Percentiles rank a stretch among this genome's conserved stretches.
Conservation (phyloP, 306 rosid species). For the Citrullus mucosospermus region DNA sequence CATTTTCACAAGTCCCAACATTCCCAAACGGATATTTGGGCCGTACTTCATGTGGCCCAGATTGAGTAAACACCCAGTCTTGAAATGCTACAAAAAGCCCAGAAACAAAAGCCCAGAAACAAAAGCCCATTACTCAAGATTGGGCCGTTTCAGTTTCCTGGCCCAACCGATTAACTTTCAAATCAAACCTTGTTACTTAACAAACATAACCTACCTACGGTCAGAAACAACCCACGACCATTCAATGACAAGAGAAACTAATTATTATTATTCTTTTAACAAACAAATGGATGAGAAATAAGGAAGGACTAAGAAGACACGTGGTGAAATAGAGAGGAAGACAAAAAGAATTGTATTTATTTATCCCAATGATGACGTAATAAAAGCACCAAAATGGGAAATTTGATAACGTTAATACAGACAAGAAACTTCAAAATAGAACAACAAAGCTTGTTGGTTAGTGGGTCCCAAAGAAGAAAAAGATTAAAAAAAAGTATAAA, state of each 20-base stretch:
- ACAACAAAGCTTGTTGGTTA: neutral
- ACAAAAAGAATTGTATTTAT: neutral
- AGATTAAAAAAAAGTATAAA: neutral
- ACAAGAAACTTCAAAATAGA: neutral
- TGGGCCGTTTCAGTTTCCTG: neutral
- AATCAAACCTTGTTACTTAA: neutral
- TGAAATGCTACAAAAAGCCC: neutral
- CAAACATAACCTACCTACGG: neutral
- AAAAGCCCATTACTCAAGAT: neutral
- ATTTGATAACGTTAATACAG: neutral
- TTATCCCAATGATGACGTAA: neutral
- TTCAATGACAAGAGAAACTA: neutral
- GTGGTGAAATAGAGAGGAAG: too few species aligned
- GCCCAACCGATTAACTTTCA: neutral
- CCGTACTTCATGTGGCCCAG: neutral
- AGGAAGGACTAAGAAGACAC: too few species aligned
- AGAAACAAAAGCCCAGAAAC: neutral
- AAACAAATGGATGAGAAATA: neutral
- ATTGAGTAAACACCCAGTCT: neutral
- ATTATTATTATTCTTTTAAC: too few species aligned
- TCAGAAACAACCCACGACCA: neutral
- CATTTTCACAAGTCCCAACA: neutral
- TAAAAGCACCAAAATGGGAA: neutral
- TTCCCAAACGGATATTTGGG: neutral
- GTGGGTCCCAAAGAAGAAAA: neutral